Evolutionary conservation across 2,329 filamentous ascomycete species (phyloP), one percentile per base, ranked within the genome.

Genomic region (Teratosphaeria destructans): DNA sequence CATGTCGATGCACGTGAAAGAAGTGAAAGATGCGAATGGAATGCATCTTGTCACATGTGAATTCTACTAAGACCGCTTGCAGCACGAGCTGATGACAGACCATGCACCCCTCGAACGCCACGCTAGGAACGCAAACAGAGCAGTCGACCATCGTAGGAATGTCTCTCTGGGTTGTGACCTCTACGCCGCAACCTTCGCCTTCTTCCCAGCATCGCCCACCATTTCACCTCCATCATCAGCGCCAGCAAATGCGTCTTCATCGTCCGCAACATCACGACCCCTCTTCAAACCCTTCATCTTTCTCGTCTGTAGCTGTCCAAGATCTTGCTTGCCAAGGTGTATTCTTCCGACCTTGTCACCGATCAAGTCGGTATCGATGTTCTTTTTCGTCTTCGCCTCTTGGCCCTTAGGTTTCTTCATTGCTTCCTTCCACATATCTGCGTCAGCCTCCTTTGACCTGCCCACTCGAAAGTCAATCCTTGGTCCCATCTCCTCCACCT

Each of bases 241-340:
- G 16, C 60, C 64, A 12, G 47, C 60, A 54, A 62, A 58, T 12
- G 56, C 66, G 8, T 66, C 67, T 57, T 82, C 83, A 52, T 80
- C 81, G 56, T 77, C 78, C 57, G 81, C 80, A 27, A 83, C 76
- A 63, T 85, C 85, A 58, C 90, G 84, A 64, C 82, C 85, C 65
- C 94, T 82, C 84, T 97, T 99, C 66, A 99, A 76, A 66, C 92
- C 94, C 85, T 99, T 99, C 92, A 99, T 97, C 85, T 99, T 99
- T 72, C 94, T 86, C 57, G 92, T 95, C 80, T 99, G 94, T 75
- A 99, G 76, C 68, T 88, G 83, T 71, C 80, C 81, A 61, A 99
- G 82, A 77, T 99, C 91, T 77, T 96, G 91, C 78, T 87, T 90
- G 70, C 89, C 90, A 61, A 95, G 76, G 74, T 99, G 94, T 64